These are phyloP conservation scores for Ambispora gerdemannii DNA, from an alignment of 192 early-diverging fungal genomes.

Conservation along the genomic window DNA sequence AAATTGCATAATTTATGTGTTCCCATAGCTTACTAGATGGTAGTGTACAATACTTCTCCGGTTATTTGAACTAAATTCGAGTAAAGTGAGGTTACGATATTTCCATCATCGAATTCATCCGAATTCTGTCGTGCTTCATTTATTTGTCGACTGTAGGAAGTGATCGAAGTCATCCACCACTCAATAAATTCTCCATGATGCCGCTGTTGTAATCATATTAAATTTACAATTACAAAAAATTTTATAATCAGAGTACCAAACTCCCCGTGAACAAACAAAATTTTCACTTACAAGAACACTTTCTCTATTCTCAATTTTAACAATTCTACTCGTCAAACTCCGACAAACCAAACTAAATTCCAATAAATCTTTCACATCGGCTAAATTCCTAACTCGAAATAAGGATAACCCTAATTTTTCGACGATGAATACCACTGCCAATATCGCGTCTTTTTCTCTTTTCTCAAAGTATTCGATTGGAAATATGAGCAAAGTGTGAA, in stretches of 20 bases:
- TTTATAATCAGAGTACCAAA: too few relatives aligned
- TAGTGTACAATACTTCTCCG: neutral
- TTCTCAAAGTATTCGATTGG: conserved; percentile 20
- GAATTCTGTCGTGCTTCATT: neutral
- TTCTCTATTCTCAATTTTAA: neutral
- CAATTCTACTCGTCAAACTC: conserved; percentile 1
- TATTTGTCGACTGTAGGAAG: neutral
- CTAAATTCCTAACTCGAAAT: neutral
- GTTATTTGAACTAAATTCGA: neutral
- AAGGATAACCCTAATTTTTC: neutral
- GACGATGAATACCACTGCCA: neutral
- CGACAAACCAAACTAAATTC: conserved; percentile 3
- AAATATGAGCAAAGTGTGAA: neutral
- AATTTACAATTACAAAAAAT: too few relatives aligned
- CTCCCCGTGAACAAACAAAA: too few relatives aligned
- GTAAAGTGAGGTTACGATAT: neutral
- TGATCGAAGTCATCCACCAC: conserved; percentile 20
- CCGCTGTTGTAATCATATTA: neutral
- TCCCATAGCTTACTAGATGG: neutral
- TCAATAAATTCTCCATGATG: neutral
- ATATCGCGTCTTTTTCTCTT: neutral
- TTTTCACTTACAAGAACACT: conserved; percentile 13
- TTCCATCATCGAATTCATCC: neutral
- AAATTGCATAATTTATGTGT: too few relatives aligned
- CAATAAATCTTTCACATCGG: neutral